A percentile compares a stretch with the other conserved stretches of the same genome.
These are phyloP conservation scores for Tuber umbilicatum DNA, from an alignment of 495 filamentous ascomycete species.

Conservation along the genomic window DNA sequence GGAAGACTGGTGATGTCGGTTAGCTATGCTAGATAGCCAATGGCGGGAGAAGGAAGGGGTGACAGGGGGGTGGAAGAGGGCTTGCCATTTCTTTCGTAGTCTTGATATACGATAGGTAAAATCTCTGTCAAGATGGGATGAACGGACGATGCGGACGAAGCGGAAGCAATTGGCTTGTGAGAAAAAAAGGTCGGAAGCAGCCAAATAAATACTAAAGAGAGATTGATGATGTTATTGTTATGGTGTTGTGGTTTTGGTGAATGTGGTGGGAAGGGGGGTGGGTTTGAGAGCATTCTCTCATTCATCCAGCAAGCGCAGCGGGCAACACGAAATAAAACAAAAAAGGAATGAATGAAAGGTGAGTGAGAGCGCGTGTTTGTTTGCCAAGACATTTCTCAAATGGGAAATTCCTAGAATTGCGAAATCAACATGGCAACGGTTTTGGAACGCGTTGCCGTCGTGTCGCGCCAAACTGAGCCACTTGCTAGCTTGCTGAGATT, in stretches of 20 bases:
- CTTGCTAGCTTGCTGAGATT: neutral
- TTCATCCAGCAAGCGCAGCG: neutral
- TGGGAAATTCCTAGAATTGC: constrained; percentile 28
- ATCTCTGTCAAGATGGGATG: neutral
- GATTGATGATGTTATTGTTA: neutral
- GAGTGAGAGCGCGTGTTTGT: constrained; percentile 36
- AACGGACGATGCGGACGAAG: neutral
- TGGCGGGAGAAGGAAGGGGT: neutral
- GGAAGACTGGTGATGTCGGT: constrained; percentile 32
- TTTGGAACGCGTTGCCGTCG: constrained; percentile 27
- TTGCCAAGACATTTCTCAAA: constrained; percentile 32
- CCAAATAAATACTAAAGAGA: neutral
- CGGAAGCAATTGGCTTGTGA: neutral
- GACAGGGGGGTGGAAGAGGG: neutral
- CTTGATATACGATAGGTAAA: neutral
- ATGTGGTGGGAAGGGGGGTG: neutral
- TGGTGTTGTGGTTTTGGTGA: neutral
- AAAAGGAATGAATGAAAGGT: neutral
- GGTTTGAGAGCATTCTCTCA: neutral
- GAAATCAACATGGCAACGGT: constrained; percentile 23
- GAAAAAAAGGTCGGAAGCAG: neutral
- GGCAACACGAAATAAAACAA: neutral
- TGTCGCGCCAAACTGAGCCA: neutral
- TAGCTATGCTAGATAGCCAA: constrained; percentile 12
- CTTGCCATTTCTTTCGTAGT: constrained; percentile 18